Evolutionary conservation across 306 rosid species (phyloP).

Genomic region (Canavalia gladiata): DNA sequence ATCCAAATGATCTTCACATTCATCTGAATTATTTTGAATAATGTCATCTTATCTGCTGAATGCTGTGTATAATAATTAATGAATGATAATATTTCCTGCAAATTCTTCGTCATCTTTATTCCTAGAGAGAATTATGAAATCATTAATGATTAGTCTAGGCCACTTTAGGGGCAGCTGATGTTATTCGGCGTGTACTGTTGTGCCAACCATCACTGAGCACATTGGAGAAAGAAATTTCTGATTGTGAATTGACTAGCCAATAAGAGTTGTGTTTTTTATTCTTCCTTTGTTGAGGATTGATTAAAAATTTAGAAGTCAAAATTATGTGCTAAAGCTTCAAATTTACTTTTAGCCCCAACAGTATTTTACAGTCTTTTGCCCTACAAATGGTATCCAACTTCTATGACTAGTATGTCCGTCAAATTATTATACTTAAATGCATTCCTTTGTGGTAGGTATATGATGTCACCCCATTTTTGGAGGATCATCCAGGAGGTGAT

Average conservation of each 20-base stretch:
- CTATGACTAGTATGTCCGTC: background rate
- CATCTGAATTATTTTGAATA: background rate
- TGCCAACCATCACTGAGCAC: background rate
- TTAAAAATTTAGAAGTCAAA: background rate
- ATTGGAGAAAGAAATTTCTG: conserved; percentile 15
- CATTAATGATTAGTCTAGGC: background rate
- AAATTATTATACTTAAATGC: background rate
- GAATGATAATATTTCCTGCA: background rate
- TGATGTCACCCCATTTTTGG: conserved; percentile 76
- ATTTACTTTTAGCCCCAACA: conserved; percentile 8
- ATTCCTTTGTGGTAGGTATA: conserved; percentile 61
- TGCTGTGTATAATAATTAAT: conserved; percentile 9
- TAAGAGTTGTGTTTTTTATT: background rate
- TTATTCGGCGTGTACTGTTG: background rate
- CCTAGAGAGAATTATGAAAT: conserved; percentile 10
- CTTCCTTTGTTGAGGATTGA: background rate
- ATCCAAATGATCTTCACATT: background rate
- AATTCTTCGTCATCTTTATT: background rate
- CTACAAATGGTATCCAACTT: background rate
- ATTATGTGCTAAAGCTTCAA: background rate
- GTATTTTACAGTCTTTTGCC: background rate
- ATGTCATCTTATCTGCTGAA: background rate
- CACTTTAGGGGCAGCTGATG: conserved; percentile 8
- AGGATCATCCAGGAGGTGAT: conserved; percentile 93
- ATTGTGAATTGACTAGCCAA: conserved; percentile 15